phyloP scores from a whole-genome alignment of 176 grass and related monocot species.

The Hyparrhenia diplandra region DNA sequence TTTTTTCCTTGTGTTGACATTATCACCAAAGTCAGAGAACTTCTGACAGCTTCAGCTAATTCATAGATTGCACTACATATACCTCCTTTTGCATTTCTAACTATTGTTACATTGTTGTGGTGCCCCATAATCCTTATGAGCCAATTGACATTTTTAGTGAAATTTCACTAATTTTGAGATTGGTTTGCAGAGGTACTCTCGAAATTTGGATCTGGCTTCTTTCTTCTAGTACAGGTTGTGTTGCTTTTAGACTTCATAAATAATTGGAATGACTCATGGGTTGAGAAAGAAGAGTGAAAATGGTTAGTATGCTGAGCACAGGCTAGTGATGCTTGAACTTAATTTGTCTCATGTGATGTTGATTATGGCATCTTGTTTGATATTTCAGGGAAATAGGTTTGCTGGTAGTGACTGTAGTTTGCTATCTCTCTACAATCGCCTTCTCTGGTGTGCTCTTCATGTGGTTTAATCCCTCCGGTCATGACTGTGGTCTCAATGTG shows the following conservation, averaged over 20 bases:
- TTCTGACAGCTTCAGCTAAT: background rate
- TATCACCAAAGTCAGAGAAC: background rate
- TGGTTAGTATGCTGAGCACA: slow-evolving; percentile 41
- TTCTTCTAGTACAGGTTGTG: slow-evolving; percentile 93
- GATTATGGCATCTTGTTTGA: slow-evolving; percentile 29
- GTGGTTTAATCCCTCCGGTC: slow-evolving; percentile 94
- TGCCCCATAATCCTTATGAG: background rate
- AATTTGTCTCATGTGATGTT: slow-evolving; percentile 8
- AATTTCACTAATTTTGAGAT: slow-evolving; percentile 15
- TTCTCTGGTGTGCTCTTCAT: slow-evolving; percentile 85
- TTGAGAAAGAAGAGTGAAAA: slow-evolving; percentile 96
- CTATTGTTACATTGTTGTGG: background rate
- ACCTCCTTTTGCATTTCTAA: background rate
- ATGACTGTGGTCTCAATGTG: slow-evolving; percentile 89
- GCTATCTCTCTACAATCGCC: slow-evolving; percentile 72
- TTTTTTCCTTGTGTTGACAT: background rate
- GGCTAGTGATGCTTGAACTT: slow-evolving; percentile 14
- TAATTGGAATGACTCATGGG: slow-evolving; percentile 95
- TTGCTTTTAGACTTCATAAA: slow-evolving; percentile 88
- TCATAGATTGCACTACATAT: background rate
- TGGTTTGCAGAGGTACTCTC: slow-evolving; percentile 71
- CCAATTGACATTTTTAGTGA: background rate
- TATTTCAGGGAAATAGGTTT: slow-evolving; percentile 83
- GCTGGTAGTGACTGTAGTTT: slow-evolving; percentile 63
- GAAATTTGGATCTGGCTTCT: slow-evolving; percentile 96